These are phyloP conservation scores for Talaromyces adpressus DNA, from an alignment of 495 filamentous ascomycete genomes.

Conservation along the genomic window DNA sequence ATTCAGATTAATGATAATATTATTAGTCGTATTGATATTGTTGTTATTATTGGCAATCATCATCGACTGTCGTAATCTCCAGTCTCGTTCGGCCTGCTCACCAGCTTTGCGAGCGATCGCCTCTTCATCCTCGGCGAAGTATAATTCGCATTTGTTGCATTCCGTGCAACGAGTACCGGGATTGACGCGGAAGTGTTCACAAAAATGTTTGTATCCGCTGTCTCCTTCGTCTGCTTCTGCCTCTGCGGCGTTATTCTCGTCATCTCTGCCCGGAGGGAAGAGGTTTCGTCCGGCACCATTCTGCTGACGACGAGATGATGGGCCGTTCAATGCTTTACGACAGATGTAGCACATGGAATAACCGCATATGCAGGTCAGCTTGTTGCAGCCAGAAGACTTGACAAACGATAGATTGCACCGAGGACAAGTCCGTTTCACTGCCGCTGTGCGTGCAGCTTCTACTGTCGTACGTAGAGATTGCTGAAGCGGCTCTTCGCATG, in stretches of 20 bases:
- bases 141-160: conserved; percentile 86
- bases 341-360: conserved; percentile 98
- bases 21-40: neutral
- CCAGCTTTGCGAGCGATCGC: conserved; percentile 65
- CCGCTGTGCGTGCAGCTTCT: conserved; percentile 84
- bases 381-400: conserved; percentile 91
- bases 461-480: conserved; percentile 78
- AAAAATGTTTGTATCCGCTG: conserved; percentile 85
- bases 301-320: conserved; percentile 2
- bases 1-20: neutral
- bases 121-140: conserved; percentile 80
- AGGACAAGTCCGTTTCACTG: conserved; percentile 93
- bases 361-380: conserved; percentile 92
- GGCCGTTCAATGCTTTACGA: conserved; percentile 42
- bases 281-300: neutral
- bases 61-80: conserved; percentile 57
- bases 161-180: conserved; percentile 65
- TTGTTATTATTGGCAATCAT: conserved; percentile 9
- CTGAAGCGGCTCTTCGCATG: conserved; percentile 54
- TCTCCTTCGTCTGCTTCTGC: conserved; percentile 20
- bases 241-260: conserved; percentile 10
- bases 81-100: conserved; percentile 72
- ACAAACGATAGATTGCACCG: conserved; percentile 84
- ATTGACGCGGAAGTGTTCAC: conserved; percentile 78
- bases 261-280: neutral